These are phyloP conservation scores for Crataegus laevigata DNA, from an alignment of 306 rosid genomes.

Conservation along the genomic window DNA sequence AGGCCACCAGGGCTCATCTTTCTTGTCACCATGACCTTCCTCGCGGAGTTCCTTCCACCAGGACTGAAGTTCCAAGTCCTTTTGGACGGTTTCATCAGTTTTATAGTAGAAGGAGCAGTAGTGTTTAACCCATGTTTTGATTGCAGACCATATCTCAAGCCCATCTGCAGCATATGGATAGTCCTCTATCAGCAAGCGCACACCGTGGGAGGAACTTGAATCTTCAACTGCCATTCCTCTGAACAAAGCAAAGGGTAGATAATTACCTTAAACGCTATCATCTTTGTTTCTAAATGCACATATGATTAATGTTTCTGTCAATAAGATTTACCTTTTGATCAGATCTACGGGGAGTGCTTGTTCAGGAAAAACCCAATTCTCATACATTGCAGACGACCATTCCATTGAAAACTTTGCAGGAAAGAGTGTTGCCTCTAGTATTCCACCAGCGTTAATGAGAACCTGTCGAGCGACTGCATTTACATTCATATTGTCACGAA, in stretches of 20 bases:
- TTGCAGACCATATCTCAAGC: conserved; percentile 61
- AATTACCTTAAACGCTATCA: not conserved
- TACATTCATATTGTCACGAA: conserved; percentile 76
- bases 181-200: conserved; percentile 58
- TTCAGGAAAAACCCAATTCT: conserved; percentile 63
- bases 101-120: conserved; percentile 53
- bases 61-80: conserved; percentile 49
- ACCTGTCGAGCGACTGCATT: conserved; percentile 62
- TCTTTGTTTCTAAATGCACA: too few species aligned
- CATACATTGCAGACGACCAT: conserved; percentile 53
- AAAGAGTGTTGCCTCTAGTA: conserved; percentile 54
- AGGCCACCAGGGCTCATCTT: conserved; percentile 76
- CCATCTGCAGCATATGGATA: conserved; percentile 88
- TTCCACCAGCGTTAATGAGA: conserved; percentile 61
- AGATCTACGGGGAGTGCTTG: conserved; percentile 77
- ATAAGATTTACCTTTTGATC: conserved; percentile 50
- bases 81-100: conserved; percentile 24
- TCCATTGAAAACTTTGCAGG: conserved; percentile 60
- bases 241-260: conserved; percentile 10
- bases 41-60: conserved; percentile 78
- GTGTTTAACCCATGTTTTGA: conserved; percentile 55
- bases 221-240: conserved; percentile 72
- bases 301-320: not conserved
- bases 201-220: conserved; percentile 40
- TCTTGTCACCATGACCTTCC: conserved; percentile 62